Base-by-base conservation (phyloP, 257 asterid genomes). In the Parsonsia alboflavescens region DNA sequence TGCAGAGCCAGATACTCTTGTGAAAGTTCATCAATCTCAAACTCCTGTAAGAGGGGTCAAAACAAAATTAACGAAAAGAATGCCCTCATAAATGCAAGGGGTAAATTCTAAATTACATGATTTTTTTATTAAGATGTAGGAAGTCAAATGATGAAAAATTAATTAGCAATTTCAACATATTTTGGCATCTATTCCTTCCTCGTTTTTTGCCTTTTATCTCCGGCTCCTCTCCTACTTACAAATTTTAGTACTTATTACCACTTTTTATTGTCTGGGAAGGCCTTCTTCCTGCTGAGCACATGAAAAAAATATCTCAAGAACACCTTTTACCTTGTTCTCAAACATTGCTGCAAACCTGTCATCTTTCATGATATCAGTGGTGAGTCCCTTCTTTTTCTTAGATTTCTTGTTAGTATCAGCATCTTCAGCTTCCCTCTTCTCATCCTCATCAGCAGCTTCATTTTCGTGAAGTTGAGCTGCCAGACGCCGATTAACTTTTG, bases 331-430 rank as follows among this genome's bases (percentile, higher is more conserved):
- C 97, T 84, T 71, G 72, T 89, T 74, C 61, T 76, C 77, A 80
- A 94, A 92, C 90, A 94, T 85, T 36, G 68, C 67, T 9, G 74
- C 15, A 72, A 94, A 94, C 80, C 99, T 85, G 21, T 88, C 91
- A 74, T 94, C 99, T 75, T 89, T 81, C 83, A 92, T 80, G 79
- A 86, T 77, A 69, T 87, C 90, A 70, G 73, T 78, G 80, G 93
- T 84, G 77, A 92, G 90, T 68, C 90, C 96, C 75, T 85, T 92
- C 93, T 89, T 91, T 75, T 88, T 94, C 96, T 90, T 92, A 26
- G 86, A 68, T 72, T 77, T 71, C 80, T 89, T 94, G 88, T 85
- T 90, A 57, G 82, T 70, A 75, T 87, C 91, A 74, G 41, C 82
- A 71, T 24, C 88, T 76, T 82, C 96, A 83, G 22, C 82, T 64